These are phyloP conservation scores for Metarhizium guizhouense DNA, from an alignment of 2,329 filamentous ascomycete species.

Conservation along the genomic window DNA sequence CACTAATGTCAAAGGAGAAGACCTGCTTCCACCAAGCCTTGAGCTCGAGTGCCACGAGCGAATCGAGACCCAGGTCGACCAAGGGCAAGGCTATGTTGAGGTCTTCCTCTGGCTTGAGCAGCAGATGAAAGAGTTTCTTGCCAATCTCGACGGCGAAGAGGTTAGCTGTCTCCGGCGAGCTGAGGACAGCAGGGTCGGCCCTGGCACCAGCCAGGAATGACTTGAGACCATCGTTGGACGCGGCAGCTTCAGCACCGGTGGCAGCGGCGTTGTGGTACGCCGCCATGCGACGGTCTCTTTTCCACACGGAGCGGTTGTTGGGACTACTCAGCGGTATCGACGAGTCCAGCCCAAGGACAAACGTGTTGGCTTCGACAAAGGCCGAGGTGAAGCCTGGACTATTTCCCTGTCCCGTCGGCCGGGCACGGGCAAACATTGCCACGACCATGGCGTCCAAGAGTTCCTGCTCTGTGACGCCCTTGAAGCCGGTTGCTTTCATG, in stretches of 20 bases:
- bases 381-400: neutral
- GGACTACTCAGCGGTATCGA: slow-evolving; percentile 7
- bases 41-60: slow-evolving; percentile 15
- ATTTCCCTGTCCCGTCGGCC: neutral
- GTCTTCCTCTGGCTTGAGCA: slow-evolving; percentile 9
- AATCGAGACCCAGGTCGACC: slow-evolving; percentile 14
- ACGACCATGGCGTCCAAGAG: neutral
- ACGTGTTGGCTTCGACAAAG: slow-evolving; percentile 3
- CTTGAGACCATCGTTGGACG: neutral
- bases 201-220: neutral
- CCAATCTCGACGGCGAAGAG: slow-evolving; percentile 10
- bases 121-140: slow-evolving; percentile 8
- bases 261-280: slow-evolving; percentile 8
- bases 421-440: neutral
- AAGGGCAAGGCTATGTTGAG: slow-evolving; percentile 2
- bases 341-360: slow-evolving; percentile 10
- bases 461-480: neutral
- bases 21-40: slow-evolving; percentile 12
- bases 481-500: neutral
- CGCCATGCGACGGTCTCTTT: slow-evolving; percentile 14
- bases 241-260: neutral
- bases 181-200: neutral
- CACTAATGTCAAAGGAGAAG: slow-evolving; percentile 13
- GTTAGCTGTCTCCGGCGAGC: neutral
- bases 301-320: slow-evolving; percentile 11